Base-by-base conservation (phyloP, 192 early-diverging fungal species). In the Rhizoclosmatium sp. region DNA sequence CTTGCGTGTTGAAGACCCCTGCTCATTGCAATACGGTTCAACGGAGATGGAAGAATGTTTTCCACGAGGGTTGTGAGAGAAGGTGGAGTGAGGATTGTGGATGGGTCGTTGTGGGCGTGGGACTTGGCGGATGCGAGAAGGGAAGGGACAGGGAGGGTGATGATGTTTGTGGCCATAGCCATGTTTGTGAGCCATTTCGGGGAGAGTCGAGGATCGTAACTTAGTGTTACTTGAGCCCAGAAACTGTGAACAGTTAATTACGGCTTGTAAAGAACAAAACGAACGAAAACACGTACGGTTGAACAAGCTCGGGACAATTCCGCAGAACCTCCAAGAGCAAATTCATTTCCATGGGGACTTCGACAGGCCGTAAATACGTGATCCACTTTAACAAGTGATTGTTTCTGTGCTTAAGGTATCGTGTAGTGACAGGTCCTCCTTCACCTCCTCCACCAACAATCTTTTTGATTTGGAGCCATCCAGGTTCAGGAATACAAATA, bases 131-230 rank as follows among this genome's bases (percentile, higher is more conserved):
- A 46, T 2, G 41, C n/a, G 16, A 41, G 10, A 81, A 84, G 44
- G 42, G 9, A 48, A 4, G 95, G 94, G 3, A 92, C 83, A 3
- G 92, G 87, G 3, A 94, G 81, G 39, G 84, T 69, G 16, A 95
- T 91, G 56, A 93, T 85, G 42, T 92, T 94, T 60, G 91, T 90
- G 2, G 90, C 83, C 2, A 95, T 71, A 2, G 93, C 90, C 84
- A 94, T 91, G 73, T 94, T 96, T 3, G 89, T 87, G n/a, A 95
- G 68, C 91, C 92, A 96, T 64, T 90, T 88, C 2, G 83, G 81
- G 2, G 91, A 92, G 10, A 90, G 81, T 39, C 92, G 88, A 19
- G 93, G 93, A 23, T 96, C 94, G 79, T 93, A 89, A 23, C 92
- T 91, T 44, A 93, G 71, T 16, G 80, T 81, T 4, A 82, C 79